phyloP scores from a whole-genome alignment of 768 basidiomycete genomes.

The Kwoniella europaea region DNA sequence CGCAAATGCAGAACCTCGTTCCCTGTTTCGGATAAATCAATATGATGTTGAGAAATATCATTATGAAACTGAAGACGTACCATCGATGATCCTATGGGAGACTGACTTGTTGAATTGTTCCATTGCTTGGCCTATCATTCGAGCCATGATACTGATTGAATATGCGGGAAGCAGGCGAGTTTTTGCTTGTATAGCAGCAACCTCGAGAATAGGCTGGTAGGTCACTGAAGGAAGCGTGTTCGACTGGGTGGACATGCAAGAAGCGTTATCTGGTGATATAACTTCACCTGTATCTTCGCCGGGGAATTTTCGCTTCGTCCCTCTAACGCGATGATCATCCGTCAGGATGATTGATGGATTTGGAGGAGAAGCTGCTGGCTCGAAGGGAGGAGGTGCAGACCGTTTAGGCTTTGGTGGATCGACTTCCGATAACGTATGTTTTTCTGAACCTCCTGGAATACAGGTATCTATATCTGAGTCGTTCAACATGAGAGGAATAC shows the following conservation, averaged over 20 bases:
- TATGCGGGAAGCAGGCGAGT: background rate
- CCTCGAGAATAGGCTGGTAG: background rate
- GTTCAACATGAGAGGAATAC: slow-evolving; percentile 37
- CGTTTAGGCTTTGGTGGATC: background rate
- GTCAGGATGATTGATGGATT: background rate
- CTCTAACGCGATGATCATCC: background rate
- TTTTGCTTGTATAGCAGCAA: background rate
- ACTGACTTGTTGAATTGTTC: slow-evolving; percentile 36
- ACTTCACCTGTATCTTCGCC: background rate
- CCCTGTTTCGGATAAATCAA: background rate
- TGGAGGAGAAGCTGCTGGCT: background rate
- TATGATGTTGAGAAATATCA: background rate
- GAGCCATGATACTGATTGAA: slow-evolving; percentile 17
- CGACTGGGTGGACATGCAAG: background rate
- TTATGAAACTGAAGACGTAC: background rate
- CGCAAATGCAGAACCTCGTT: slow-evolving; percentile 25
- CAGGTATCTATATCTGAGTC: slow-evolving; percentile 41
- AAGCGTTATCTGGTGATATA: background rate
- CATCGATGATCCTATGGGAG: slow-evolving; percentile 10
- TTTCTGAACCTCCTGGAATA: slow-evolving; percentile 27
- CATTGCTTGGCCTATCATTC: slow-evolving; percentile 35
- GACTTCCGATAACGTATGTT: slow-evolving; percentile 4
- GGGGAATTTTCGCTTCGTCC: background rate
- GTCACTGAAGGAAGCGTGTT: too few species aligned
- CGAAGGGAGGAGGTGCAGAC: background rate